Base-by-base conservation (phyloP, 2,329 filamentous ascomycete genomes). In the Verticillium zaregamsianum region DNA sequence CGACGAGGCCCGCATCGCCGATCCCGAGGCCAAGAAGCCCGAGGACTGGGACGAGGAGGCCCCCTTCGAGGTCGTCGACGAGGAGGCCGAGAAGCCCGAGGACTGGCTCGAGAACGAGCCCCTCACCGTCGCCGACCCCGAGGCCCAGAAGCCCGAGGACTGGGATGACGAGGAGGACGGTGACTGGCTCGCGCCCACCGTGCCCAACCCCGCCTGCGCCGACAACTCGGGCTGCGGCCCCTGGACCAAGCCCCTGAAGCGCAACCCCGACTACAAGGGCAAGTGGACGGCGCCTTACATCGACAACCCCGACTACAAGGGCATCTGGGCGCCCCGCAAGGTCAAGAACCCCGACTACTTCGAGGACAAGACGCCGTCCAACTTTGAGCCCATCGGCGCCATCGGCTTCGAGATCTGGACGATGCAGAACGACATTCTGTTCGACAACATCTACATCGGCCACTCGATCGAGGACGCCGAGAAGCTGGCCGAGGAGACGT, bases 361-460 rank as follows among this genome's bases (percentile, higher is more conserved):
- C 70, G 93, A 99, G 86, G 95, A 98, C 86, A 97, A 97, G 89
- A 91, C 86, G 65, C 95, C 95, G 59, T 83, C 95, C 77, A 95
- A 97, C 64, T 91, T 99, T 73, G 95, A 99, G 85, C 93, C 95
- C 69, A 98, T 99, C 78, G 95, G 95, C 73, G 94, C 92, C 82
- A 93, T 98, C 80, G 95, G 95, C 71, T 98, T 98, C 73, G 95
- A 99, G 80, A 94, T 99, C 81, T 99, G 95, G 95, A 98, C 95
- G 72, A 99, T 99, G 95, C 94, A 97, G 82, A 96, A 89, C 77
- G 91, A 97, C 75, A 98, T 99, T 71, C 90, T 97, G 72, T 98
- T 99, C 72, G 92, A 98, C 87, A 99, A 99, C 89, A 96, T 99
- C 84, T 99, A 98, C 87, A 93, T 99, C 76, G 95, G 95, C 66